phyloP scores from a whole-genome alignment of 495 filamentous ascomycete genomes.

The Rusavskia elegans region DNA sequence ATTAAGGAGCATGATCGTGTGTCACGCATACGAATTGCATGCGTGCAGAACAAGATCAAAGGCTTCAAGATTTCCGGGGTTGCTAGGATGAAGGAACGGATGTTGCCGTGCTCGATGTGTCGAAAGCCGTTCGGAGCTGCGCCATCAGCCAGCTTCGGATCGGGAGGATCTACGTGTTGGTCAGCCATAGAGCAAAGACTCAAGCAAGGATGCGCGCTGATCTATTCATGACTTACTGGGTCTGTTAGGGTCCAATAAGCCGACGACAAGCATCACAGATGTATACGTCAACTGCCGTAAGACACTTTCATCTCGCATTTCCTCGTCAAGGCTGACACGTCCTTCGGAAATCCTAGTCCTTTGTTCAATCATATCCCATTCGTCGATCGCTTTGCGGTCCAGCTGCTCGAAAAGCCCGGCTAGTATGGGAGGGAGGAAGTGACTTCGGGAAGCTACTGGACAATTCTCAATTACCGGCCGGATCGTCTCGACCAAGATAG shows the following conservation, averaged over 20 bases:
- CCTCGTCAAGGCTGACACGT: constrained; percentile 55
- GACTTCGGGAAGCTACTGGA: constrained; percentile 54
- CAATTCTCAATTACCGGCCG: constrained; percentile 82
- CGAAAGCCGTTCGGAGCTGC: neutral
- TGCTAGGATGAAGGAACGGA: constrained; percentile 68
- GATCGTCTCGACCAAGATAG: constrained; percentile 72
- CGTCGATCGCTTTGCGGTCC: constrained; percentile 66
- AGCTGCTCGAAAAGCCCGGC: constrained; percentile 70
- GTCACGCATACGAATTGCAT: constrained; percentile 82
- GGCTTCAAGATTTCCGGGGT: constrained; percentile 68
- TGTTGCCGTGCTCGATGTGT: constrained; percentile 7
- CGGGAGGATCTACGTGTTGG: constrained; percentile 1
- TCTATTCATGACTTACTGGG: constrained; percentile 25
- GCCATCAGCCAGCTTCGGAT: neutral
- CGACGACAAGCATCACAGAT: constrained; percentile 77
- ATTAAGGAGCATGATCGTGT: constrained; percentile 76
- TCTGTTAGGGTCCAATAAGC: constrained; percentile 62
- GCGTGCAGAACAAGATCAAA: constrained; percentile 77
- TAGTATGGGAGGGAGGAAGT: constrained; percentile 79
- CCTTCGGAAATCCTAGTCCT: constrained; percentile 46
- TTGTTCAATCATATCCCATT: constrained; percentile 60
- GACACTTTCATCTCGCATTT: constrained; percentile 98
- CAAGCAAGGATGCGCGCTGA: neutral
- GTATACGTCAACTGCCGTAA: constrained; percentile 85
- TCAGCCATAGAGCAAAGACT: neutral